Conservation (phyloP, 805 yeast genomes). For the Suhomyces kilbournensis region DNA sequence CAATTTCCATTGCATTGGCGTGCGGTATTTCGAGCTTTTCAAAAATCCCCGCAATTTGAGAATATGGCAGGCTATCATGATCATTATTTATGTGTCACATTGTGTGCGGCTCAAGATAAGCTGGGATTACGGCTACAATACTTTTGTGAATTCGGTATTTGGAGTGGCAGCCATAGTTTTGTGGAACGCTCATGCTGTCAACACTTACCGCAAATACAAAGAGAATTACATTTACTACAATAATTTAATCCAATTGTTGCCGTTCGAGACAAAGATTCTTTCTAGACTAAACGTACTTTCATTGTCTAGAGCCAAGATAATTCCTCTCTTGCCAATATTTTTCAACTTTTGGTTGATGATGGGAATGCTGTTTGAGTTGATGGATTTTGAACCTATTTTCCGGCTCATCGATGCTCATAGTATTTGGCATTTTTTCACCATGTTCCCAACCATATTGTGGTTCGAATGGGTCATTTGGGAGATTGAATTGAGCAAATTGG, state of each 20-base stretch:
- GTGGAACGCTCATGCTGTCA: slow-evolving; percentile 34
- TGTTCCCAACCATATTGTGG: slow-evolving; percentile 74
- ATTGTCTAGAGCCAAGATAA: slow-evolving; percentile 20
- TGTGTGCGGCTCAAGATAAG: slow-evolving; percentile 20
- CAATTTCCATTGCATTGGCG: slow-evolving; percentile 33
- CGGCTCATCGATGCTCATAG: slow-evolving; percentile 84
- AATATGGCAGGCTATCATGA: slow-evolving; percentile 16
- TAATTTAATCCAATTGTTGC: slow-evolving; percentile 37
- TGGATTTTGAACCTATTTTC: slow-evolving; percentile 33
- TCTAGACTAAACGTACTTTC: slow-evolving; percentile 29
- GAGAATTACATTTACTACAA: slow-evolving; percentile 21
- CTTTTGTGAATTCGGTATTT: slow-evolving; percentile 26
- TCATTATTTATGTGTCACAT: slow-evolving; percentile 23
- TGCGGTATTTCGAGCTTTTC: slow-evolving; percentile 31
- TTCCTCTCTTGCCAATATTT: slow-evolving; percentile 35
- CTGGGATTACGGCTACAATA: slow-evolving; percentile 43
- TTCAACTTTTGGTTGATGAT: slow-evolving; percentile 31
- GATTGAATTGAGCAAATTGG: slow-evolving; percentile 22
- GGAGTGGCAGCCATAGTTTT: slow-evolving; percentile 29
- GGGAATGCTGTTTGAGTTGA: slow-evolving; percentile 33
- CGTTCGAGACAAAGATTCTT: slow-evolving; percentile 36
- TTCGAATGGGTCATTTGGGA: slow-evolving; percentile 59
- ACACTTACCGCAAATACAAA: slow-evolving; percentile 14
- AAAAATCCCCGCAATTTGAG: slow-evolving; percentile 11
- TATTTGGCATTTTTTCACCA: slow-evolving; percentile 88